Base-by-base conservation (phyloP, 1,284 basidiomycete species). In the Ceraceosorus guamensis region DNA sequence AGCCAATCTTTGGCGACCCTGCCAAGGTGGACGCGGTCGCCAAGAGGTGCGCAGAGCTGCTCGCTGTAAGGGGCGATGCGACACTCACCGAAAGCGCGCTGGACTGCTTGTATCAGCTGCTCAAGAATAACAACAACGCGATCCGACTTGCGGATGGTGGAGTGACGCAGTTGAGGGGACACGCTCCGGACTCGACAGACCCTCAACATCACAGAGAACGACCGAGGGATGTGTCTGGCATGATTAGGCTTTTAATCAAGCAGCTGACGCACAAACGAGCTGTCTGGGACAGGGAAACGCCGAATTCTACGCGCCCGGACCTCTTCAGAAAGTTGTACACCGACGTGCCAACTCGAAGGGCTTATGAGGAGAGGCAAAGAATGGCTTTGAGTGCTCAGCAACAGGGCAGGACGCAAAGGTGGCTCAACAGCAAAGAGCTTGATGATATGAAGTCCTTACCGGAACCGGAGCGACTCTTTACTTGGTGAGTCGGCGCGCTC, bases 401-500 rank as follows among this genome's bases (percentile, higher is more conserved):
- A 32, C 24, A 33, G 60, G 62, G 30, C 62, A 71, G 48, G 59
- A 62, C 2, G 57, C 59, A 14, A 53, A 53, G 39, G 56, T 59
- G 56, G 54, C 65, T 74, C 14, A 60, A 61, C 3, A 50, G 45
- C 6, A 41, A 52, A 13, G 70, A 72, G 51, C 55, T 57, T 18
- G 53, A 54, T 14, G 51, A 47, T 44, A 46, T 72, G 16, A 47
- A 53, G 5, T 59, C 57, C 4, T 56, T 70, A 32, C 37, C 49
- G 16, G 71, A 74, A 54, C 71, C 71, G 7, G 61, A 71, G 8
- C 62, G 71, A 5, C 30, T 61, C 50, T 46, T 24, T 44, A 24
- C 16, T 63, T 91, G 88, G 89, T 89, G 92, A 86, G 84, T 82
- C 67, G n/a, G n/a, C n/a, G n/a, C n/a, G n/a, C n/a, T n/a, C n/a